phyloP scores from a whole-genome alignment of 495 filamentous ascomycete genomes.

The Clavariopsis aquatica region DNA sequence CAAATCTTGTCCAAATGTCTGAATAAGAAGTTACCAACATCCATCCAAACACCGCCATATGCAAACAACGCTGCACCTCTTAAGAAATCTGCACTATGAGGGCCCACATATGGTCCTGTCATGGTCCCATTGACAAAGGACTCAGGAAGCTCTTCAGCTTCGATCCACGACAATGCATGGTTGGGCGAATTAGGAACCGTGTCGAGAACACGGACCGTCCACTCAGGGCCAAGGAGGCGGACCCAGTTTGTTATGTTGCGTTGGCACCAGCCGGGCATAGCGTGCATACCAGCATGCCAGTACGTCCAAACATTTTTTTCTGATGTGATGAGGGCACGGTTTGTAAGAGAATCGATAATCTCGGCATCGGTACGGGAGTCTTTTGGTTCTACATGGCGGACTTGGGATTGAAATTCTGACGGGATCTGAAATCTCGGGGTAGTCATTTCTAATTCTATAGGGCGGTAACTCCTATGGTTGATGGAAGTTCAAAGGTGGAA shows the following conservation, averaged over 20 bases:
- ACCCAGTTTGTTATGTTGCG: slow-evolving; percentile 42
- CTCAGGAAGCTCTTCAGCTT: slow-evolving; percentile 42
- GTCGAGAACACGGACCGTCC: slow-evolving; percentile 38
- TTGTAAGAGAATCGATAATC: slow-evolving; percentile 32
- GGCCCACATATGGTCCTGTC: slow-evolving; percentile 43
- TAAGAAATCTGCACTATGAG: slow-evolving; percentile 46
- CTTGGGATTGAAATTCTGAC: slow-evolving; percentile 10
- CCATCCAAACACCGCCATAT: slow-evolving; percentile 49
- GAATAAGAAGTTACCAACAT: slow-evolving; percentile 47
- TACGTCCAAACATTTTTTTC: slow-evolving; percentile 52
- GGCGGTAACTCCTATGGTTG: not conserved
- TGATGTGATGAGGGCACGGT: slow-evolving; percentile 38
- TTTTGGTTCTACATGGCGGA: slow-evolving; percentile 10
- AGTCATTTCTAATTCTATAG: not conserved
- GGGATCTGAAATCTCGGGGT: slow-evolving; percentile 9
- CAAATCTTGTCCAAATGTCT: slow-evolving; percentile 49
- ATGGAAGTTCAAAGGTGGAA: not conserved
- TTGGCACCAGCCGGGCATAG: slow-evolving; percentile 47
- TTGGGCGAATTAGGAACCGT: slow-evolving; percentile 29
- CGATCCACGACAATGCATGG: slow-evolving; percentile 39
- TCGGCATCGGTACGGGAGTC: slow-evolving; percentile 33
- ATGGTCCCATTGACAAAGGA: slow-evolving; percentile 45
- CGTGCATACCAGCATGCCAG: slow-evolving; percentile 46
- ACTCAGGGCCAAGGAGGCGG: slow-evolving; percentile 27
- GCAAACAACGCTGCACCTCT: slow-evolving; percentile 45